phyloP scores from a whole-genome alignment of 768 basidiomycete genomes.

The Rubroboletus satanas region DNA sequence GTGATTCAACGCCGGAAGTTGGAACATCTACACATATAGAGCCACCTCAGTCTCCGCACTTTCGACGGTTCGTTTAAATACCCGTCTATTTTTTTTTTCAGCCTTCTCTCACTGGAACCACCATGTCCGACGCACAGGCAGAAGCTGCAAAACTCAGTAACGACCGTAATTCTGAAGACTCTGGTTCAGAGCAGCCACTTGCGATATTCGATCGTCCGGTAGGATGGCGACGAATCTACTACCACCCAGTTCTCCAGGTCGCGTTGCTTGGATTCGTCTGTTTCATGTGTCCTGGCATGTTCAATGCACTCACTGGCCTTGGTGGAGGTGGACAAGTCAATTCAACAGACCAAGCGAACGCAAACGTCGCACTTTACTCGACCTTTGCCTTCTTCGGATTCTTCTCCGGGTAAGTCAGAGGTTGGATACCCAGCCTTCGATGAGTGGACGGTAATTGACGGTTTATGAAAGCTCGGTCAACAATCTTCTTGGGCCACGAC shows the following conservation, averaged over 20 bases:
- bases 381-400: conserved; percentile 60
- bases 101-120: background rate
- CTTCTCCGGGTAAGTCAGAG: conserved; percentile 57
- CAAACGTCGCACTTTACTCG: conserved; percentile 63
- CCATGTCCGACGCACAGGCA: conserved; percentile 21
- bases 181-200: conserved; percentile 12
- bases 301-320: conserved; percentile 76
- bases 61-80: conserved; percentile 8
- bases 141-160: conserved; percentile 19
- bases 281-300: conserved; percentile 64
- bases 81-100: background rate
- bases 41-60: no score
- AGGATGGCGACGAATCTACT: conserved; percentile 53
- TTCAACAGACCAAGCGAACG: conserved; percentile 58
- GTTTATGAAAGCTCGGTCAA: conserved; percentile 55
- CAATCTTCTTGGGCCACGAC: conserved; percentile 57
- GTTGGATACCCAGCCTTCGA: background rate
- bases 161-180: conserved; percentile 17
- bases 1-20: no score
- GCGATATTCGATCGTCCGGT: conserved; percentile 44
- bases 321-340: conserved; percentile 78
- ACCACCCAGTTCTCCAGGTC: conserved; percentile 44
- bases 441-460: background rate
- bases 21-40: no score
- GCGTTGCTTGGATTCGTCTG: conserved; percentile 59